A percentile compares a stretch with the other conserved stretches of the same genome.
Conservation (phyloP, 1,284 basidiomycete species). For the Naganishia sp. region DNA sequence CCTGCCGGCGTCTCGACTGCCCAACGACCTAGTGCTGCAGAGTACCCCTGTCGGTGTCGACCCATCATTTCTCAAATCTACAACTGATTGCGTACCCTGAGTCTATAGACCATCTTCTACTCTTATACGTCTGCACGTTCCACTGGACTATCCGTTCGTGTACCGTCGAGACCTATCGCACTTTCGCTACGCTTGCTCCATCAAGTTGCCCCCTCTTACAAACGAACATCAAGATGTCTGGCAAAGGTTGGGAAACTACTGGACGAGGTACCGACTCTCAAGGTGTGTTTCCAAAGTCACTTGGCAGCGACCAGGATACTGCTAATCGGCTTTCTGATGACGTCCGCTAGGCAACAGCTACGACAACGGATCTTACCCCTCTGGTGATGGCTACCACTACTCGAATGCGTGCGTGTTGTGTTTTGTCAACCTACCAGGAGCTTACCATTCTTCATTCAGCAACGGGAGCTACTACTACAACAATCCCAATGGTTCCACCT, state of each 20-base stretch:
- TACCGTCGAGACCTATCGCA: no score
- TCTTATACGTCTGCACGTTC: no score
- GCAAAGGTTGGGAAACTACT: constrained; percentile 27
- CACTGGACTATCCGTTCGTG: no score
- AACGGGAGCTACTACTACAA: constrained; percentile 64
- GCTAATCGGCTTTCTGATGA: neutral
- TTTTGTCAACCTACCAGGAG: neutral
- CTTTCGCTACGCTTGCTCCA: no score
- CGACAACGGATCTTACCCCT: constrained; percentile 24
- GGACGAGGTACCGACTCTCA: constrained; percentile 17
- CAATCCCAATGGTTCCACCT: constrained; percentile 64
- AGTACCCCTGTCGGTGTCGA: no score
- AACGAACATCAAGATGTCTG: constrained; percentile 13
- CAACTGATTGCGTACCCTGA: no score
- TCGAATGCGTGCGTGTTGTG: constrained; percentile 14
- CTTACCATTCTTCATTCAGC: neutral
- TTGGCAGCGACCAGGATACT: neutral
- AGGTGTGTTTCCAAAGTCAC: neutral
- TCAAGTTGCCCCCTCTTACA: no score
- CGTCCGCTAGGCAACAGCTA: constrained; percentile 14
- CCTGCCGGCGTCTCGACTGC: no score
- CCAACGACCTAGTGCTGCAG: no score
- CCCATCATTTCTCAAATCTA: no score
- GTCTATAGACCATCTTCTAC: no score
- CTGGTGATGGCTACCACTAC: constrained; percentile 30